Percentiles rank a stretch among this genome's conserved stretches.
Conservation (phyloP, 2,329 filamentous ascomycete genomes). For the Cytospora paraplurivora region DNA sequence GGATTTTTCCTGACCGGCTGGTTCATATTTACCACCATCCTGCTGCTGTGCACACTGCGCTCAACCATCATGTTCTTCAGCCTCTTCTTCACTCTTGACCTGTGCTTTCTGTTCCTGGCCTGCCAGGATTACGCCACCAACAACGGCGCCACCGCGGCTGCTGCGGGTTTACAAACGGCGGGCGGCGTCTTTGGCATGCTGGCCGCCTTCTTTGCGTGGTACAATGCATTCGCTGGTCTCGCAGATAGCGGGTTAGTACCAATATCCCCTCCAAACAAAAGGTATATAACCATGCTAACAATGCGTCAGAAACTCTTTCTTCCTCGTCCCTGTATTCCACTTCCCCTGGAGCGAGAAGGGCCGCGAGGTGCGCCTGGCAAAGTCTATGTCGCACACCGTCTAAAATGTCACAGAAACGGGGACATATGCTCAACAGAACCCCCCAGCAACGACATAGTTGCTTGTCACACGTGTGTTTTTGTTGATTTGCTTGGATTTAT, state of each 20-base stretch:
- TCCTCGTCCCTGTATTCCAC: conserved; percentile 87
- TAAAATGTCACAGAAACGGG: conserved; percentile 27
- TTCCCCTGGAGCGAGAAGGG: conserved; percentile 92
- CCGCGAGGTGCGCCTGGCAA: conserved; percentile 55
- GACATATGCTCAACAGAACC: background rate
- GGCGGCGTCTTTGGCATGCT: conserved; percentile 81
- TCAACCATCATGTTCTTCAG: conserved; percentile 78
- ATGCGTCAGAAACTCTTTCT: conserved; percentile 76
- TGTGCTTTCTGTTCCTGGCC: conserved; percentile 74
- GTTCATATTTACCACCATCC: conserved; percentile 82
- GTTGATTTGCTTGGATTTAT: background rate
- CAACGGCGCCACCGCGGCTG: conserved; percentile 49
- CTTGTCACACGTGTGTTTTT: background rate
- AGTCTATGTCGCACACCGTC: conserved; percentile 49
- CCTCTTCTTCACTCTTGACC: conserved; percentile 75
- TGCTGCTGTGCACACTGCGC: conserved; percentile 73
- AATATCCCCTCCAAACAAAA: background rate
- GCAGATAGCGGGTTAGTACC: conserved; percentile 65
- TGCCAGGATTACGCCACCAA: conserved; percentile 61
- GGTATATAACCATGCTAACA: conserved; percentile 8
- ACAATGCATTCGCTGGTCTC: conserved; percentile 81
- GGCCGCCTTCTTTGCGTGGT: conserved; percentile 82
- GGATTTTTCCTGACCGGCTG: conserved; percentile 77
- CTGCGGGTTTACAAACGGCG: conserved; percentile 61
- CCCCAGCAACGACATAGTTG: background rate